Base-by-base conservation (phyloP, 495 filamentous ascomycete species). In the Darksidea phi region DNA sequence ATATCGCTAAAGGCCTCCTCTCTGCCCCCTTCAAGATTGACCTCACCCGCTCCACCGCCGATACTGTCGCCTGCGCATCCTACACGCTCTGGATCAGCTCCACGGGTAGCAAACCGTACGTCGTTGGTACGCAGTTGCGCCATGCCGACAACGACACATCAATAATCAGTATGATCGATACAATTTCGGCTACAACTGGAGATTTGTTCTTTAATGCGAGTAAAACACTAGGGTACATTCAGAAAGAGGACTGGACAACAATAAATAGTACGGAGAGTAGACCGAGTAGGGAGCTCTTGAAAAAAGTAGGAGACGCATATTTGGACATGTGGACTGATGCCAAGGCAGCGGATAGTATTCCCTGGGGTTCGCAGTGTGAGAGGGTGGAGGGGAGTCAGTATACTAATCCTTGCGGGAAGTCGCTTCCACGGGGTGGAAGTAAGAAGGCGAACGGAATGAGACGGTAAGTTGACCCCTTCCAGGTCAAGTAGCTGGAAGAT, bases 291-390 rank as follows among this genome's bases (percentile, higher is more conserved):
- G 75, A 77, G 0, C 51, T 76, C 57, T 71, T 80, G 26, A 75
- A 73, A 61, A 67, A 74, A 23, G 73, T 74, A 0, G 77, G 73
- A 8, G 78, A 80, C 43, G 76, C 72, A 1, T 79, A 79, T 49
- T 69, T 80, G 1, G 78, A 80, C 45, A 77, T 80, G 75, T 79
- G 76, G 76, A 79, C 74, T 1, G 76, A 77, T 68, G 67, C 70
- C 0, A 75, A 69, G 26, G 78, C 77, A 0, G 74, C 73, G 0
- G 75, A 76, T 52, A 67, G 68, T 0, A 78, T 80, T 7, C 75
- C 77, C 0, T 79, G 76, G 76, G 78, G 77, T 1, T 76, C 75
- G 3, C 57, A 76, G 52, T 80, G 78, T 51, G 76, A 79, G 69
- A 65, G 78, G 0, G 75, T 79, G 7, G 77, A 80, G 59, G 78